A percentile compares a stretch with the other conserved stretches of the same genome.
These are phyloP conservation scores for Pseudogymnoascus sp. DNA, from an alignment of 2,329 filamentous ascomycete genomes.

Conservation along the genomic window DNA sequence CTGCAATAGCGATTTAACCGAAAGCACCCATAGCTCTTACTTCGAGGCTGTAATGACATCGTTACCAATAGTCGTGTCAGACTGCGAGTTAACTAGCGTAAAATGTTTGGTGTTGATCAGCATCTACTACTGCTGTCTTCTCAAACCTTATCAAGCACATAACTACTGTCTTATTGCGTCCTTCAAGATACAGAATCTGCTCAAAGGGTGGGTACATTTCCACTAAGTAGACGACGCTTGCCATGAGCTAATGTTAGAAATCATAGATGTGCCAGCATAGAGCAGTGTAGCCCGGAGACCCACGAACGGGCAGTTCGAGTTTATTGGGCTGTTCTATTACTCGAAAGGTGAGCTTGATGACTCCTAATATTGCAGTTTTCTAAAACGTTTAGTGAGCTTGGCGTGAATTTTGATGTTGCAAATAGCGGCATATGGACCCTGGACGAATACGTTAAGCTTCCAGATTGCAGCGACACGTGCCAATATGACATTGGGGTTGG, in stretches of 20 bases:
- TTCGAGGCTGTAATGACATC: slow-evolving; percentile 19
- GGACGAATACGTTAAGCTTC: slow-evolving; percentile 20
- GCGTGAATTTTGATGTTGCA: slow-evolving; percentile 20
- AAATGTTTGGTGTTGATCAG: slow-evolving; percentile 21
- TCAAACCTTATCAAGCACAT: slow-evolving; percentile 23
- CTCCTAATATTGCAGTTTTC: not conserved
- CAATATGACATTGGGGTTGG: slow-evolving; percentile 13
- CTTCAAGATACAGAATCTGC: slow-evolving; percentile 24
- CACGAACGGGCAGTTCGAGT: slow-evolving; percentile 17
- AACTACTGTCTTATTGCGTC: slow-evolving; percentile 24
- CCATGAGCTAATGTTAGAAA: not conserved
- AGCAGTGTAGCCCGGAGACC: slow-evolving; percentile 2
- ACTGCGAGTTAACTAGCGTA: slow-evolving; percentile 18
- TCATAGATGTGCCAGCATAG: not conserved
- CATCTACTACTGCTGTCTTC: slow-evolving; percentile 23
- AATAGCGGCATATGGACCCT: slow-evolving; percentile 23
- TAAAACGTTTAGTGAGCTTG: slow-evolving; percentile 17
- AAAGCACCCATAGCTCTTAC: slow-evolving; percentile 14
- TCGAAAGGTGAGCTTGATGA: slow-evolving; percentile 15
- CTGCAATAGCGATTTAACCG: not conserved
- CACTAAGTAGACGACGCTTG: not conserved
- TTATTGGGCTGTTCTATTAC: slow-evolving; percentile 22
- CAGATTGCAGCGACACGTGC: slow-evolving; percentile 19
- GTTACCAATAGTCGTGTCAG: slow-evolving; percentile 19
- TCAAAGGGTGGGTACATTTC: slow-evolving; percentile 14